phyloP scores from a whole-genome alignment of 148 eudicot genomes.

The Vaccinium corymbosum region DNA sequence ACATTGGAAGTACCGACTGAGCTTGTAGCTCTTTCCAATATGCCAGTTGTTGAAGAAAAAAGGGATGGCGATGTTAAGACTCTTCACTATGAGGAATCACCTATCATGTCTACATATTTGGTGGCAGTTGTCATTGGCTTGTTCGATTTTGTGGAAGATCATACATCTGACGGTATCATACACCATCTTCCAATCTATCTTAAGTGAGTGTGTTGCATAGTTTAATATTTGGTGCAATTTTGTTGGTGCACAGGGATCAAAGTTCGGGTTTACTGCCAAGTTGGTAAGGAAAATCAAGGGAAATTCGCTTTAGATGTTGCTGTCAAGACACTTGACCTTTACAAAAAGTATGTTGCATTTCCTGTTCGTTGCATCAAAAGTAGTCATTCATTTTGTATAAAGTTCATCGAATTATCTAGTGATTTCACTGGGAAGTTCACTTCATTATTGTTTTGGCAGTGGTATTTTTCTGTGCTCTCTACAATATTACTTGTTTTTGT shows the following conservation, averaged over 20 bases:
- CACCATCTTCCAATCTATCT: neutral
- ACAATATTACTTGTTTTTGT: neutral
- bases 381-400: neutral
- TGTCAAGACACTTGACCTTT: conserved; percentile 28
- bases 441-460: neutral
- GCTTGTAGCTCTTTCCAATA: conserved; percentile 58
- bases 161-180: conserved; percentile 26
- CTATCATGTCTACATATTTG: conserved; percentile 37
- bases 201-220: neutral
- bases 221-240: neutral
- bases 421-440: neutral
- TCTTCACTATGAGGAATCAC: conserved; percentile 33
- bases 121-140: conserved; percentile 36
- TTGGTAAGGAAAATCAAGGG: conserved; percentile 29
- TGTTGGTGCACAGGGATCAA: conserved; percentile 22
- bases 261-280: conserved; percentile 30
- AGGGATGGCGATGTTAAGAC: conserved; percentile 21
- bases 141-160: conserved; percentile 32
- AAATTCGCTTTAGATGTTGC: conserved; percentile 30
- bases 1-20: conserved; percentile 52
- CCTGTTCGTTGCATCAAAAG: neutral
- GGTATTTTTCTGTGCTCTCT: neutral
- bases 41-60: conserved; percentile 52
- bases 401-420: neutral
- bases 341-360: conserved; percentile 18